A percentile compares a stretch with the other conserved stretches of the same genome.
Evolutionary conservation across 208 protist species (phyloP).

Genomic region (Leishmania guyanensis): DNA sequence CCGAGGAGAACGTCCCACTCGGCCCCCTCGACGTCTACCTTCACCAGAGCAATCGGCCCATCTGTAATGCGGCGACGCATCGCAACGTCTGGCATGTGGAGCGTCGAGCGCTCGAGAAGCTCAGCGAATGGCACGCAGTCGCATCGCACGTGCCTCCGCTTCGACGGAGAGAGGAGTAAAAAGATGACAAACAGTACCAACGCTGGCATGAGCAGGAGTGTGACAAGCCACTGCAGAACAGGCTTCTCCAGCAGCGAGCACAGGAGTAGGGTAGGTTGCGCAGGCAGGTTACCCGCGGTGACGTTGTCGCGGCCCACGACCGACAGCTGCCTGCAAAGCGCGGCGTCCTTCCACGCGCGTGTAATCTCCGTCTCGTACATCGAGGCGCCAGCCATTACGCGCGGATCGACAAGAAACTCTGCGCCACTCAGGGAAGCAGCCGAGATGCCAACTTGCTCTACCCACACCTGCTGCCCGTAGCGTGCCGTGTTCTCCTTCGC

Average conservation of each 20-base stretch:
- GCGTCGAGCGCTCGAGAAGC: slow-evolving; percentile 15
- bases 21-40: slow-evolving; percentile 52
- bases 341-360: slow-evolving; percentile 14
- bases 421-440: background rate
- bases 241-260: slow-evolving; percentile 25
- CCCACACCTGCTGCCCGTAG: slow-evolving; percentile 16
- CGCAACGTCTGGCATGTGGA: background rate
- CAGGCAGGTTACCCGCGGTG: slow-evolving; percentile 20
- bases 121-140: slow-evolving; percentile 23
- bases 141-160: slow-evolving; percentile 14
- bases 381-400: slow-evolving; percentile 36
- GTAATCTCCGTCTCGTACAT: slow-evolving; percentile 32
- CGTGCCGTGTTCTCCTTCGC: slow-evolving; percentile 25
- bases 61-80: slow-evolving; percentile 5
- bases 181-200: slow-evolving; percentile 28
- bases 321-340: slow-evolving; percentile 20
- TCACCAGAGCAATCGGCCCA: slow-evolving; percentile 41
- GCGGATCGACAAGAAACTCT: slow-evolving; percentile 28
- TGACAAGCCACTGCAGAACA: slow-evolving; percentile 16
- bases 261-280: slow-evolving; percentile 12
- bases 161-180: slow-evolving; percentile 14
- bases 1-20: slow-evolving; percentile 46
- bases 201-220: slow-evolving; percentile 8
- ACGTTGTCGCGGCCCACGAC: slow-evolving; percentile 28
- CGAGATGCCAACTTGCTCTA: slow-evolving; percentile 29